Evolutionary conservation across 148 eudicot species (phyloP).

Genomic region (Spergularia marina): DNA sequence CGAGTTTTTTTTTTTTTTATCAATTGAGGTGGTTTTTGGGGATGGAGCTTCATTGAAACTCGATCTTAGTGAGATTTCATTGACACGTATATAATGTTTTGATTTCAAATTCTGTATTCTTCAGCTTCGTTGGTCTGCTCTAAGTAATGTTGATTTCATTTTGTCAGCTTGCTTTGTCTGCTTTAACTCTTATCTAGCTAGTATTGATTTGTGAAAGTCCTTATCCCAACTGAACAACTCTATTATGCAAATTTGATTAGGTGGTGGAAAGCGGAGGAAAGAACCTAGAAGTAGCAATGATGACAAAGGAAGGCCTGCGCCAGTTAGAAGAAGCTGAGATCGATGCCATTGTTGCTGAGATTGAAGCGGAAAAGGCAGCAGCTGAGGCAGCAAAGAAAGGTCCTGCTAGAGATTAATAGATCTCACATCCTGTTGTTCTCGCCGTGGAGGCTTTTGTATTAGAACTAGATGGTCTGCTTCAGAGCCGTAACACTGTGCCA

Average conservation of each 20-base stretch:
- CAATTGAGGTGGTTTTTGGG: no score
- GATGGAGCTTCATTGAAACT: no score
- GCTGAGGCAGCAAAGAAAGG: conserved; percentile 74
- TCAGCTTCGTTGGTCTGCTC: no score
- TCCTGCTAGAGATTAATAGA: conserved; percentile 61
- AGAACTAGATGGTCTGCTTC: conserved; percentile 14
- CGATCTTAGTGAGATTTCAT: no score
- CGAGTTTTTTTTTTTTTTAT: no score
- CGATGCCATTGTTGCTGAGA: conserved; percentile 91
- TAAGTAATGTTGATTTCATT: no score
- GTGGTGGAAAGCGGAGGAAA: conserved; percentile 99
- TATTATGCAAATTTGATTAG: conserved; percentile 30
- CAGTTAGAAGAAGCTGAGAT: conserved; percentile 96
- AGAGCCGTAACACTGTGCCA: conserved; percentile 3
- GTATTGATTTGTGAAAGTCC: not conserved
- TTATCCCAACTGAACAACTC: not conserved
- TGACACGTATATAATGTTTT: no score
- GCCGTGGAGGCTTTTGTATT: no score
- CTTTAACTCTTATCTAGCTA: not conserved
- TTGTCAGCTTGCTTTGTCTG: no score
- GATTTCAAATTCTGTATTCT: no score
- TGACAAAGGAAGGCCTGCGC: conserved; percentile 80
- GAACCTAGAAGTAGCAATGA: conserved; percentile 94
- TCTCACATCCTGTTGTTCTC: not conserved
- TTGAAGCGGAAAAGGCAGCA: conserved; percentile 98